Conservation (phyloP, 2,329 filamentous ascomycete species). For the Rosellinia necatrix region DNA sequence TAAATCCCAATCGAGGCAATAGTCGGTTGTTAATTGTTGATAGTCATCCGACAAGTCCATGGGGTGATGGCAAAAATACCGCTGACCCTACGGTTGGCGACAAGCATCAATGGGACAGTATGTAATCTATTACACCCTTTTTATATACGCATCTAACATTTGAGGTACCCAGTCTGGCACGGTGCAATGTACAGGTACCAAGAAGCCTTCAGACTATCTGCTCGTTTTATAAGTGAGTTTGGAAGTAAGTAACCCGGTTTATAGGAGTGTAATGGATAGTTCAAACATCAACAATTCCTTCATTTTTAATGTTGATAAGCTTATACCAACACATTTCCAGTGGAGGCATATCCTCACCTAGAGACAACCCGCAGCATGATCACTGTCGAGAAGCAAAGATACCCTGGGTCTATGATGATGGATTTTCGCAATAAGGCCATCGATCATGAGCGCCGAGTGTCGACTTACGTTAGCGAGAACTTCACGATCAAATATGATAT, state of each 20-base stretch:
- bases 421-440: constrained; percentile 86
- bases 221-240: constrained; percentile 81
- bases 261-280: neutral
- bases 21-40: neutral
- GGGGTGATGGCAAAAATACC: constrained; percentile 68
- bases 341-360: constrained; percentile 78
- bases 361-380: constrained; percentile 72
- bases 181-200: constrained; percentile 79
- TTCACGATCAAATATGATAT: constrained; percentile 56
- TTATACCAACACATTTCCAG: constrained; percentile 13
- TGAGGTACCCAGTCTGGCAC: constrained; percentile 66
- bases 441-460: constrained; percentile 73
- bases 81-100: constrained; percentile 74
- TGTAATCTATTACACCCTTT: constrained; percentile 14
- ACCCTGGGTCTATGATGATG: constrained; percentile 71
- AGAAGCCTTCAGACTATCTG: constrained; percentile 70
- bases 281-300: neutral
- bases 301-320: neutral
- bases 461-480: constrained; percentile 78
- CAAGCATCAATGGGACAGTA: constrained; percentile 78
- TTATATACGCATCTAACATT: neutral
- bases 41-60: constrained; percentile 72
- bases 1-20: too few species aligned
- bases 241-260: constrained; percentile 61
- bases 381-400: constrained; percentile 55